A percentile compares a stretch with the other conserved stretches of the same genome.
These are phyloP conservation scores for Hirsutella minnesotensis DNA, from an alignment of 2,329 filamentous ascomycete genomes.

Conservation along the genomic window DNA sequence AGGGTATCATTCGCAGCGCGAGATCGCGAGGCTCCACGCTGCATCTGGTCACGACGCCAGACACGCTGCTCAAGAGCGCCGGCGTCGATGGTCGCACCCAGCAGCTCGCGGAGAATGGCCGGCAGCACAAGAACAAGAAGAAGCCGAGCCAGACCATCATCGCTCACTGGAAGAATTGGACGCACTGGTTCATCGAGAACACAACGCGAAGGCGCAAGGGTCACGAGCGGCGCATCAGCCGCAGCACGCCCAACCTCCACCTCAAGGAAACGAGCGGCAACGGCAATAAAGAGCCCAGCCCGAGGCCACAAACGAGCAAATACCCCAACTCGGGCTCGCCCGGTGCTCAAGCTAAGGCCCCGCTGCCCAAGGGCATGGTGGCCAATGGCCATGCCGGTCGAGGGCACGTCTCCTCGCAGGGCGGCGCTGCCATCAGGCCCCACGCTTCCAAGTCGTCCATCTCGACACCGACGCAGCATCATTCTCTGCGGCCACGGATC, in stretches of 20 bases:
- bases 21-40: slow-evolving; percentile 74
- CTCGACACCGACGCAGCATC: slow-evolving; percentile 15
- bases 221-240: slow-evolving; percentile 37
- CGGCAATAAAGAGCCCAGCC: slow-evolving; percentile 38
- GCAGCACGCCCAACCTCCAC: slow-evolving; percentile 48
- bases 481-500: slow-evolving; percentile 15
- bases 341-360: slow-evolving; percentile 25
- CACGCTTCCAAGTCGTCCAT: slow-evolving; percentile 11
- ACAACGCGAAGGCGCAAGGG: slow-evolving; percentile 40
- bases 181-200: slow-evolving; percentile 50
- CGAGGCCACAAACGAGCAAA: slow-evolving; percentile 49
- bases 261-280: slow-evolving; percentile 34
- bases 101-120: slow-evolving; percentile 17
- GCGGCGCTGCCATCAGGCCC: slow-evolving; percentile 8
- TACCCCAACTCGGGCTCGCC: slow-evolving; percentile 30
- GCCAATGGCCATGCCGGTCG: slow-evolving; percentile 36
- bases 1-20: slow-evolving; percentile 55
- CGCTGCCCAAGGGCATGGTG: slow-evolving; percentile 37
- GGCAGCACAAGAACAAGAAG: slow-evolving; percentile 36
- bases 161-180: slow-evolving; percentile 52
- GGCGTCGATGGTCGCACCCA: slow-evolving; percentile 8
- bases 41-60: slow-evolving; percentile 63
- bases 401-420: slow-evolving; percentile 9
- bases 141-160: slow-evolving; percentile 48
- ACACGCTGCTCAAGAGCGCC: slow-evolving; percentile 27